Evolutionary conservation across 192 early-diverging fungal genomes (phyloP).

Genomic region (Coemansia sp.): DNA sequence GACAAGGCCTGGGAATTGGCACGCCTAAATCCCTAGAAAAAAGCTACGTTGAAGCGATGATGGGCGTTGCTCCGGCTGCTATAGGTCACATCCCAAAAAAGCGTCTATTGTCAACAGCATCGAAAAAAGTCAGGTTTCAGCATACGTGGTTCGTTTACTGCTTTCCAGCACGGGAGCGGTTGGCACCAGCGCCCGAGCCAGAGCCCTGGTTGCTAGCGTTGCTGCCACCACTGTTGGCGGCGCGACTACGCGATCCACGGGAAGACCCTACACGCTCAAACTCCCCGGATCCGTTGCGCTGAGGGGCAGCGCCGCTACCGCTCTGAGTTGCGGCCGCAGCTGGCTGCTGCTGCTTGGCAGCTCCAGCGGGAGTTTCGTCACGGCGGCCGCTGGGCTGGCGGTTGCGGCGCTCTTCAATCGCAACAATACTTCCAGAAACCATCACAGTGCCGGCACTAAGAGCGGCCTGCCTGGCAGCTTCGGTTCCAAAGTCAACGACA

Average conservation of each 20-base stretch:
- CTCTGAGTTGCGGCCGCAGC: not conserved
- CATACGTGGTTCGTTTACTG: constrained; percentile 12
- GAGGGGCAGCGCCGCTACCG: not conserved
- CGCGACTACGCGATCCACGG: constrained; percentile 47
- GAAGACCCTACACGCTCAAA: constrained; percentile 47
- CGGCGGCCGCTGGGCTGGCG: constrained; percentile 39
- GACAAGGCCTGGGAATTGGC: no score
- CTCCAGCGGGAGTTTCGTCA: constrained; percentile 8
- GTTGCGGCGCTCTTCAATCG: constrained; percentile 45
- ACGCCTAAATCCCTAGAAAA: no score
- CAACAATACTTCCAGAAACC: constrained; percentile 14
- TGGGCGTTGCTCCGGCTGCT: not conserved
- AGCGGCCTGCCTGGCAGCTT: constrained; percentile 59
- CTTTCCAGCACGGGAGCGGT: constrained; percentile 27
- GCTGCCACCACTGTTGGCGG: constrained; percentile 14
- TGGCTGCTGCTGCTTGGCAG: constrained; percentile 20
- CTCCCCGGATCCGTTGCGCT: constrained; percentile 38
- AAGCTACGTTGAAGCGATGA: not conserved
- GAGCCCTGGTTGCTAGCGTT: constrained; percentile 6
- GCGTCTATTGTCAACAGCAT: not conserved
- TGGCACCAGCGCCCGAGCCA: not conserved
- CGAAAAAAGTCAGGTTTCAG: not conserved
- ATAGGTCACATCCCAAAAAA: not conserved
- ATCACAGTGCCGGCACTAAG: constrained; percentile 42
- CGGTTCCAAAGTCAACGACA: constrained; percentile 69